Conservation (phyloP, 306 rosid genomes). For the Carpinus fangiana region DNA sequence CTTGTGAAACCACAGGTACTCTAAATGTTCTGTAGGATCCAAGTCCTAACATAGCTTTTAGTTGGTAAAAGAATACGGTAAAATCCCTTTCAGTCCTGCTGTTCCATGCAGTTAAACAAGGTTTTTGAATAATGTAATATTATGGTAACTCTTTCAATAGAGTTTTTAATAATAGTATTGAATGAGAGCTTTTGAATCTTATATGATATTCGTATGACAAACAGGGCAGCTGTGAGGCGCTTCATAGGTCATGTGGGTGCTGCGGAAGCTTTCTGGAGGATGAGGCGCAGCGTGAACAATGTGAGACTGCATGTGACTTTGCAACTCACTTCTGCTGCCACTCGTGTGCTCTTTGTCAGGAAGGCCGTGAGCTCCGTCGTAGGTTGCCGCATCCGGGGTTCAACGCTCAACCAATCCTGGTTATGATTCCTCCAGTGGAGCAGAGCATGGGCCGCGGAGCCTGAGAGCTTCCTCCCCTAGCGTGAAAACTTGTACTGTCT, state of each 20-base stretch:
- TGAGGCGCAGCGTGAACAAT: slow-evolving; percentile 71
- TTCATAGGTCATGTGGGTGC: slow-evolving; percentile 82
- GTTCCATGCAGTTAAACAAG: neutral
- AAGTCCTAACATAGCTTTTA: neutral
- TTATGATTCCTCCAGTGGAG: slow-evolving; percentile 87
- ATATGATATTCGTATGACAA: slow-evolving; percentile 12
- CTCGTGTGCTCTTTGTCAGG: slow-evolving; percentile 89
- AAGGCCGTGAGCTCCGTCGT: slow-evolving; percentile 96
- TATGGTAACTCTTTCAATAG: neutral
- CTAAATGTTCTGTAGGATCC: neutral
- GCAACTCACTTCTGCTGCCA: slow-evolving; percentile 88
- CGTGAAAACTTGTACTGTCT: slow-evolving; percentile 14
- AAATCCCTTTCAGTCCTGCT: neutral
- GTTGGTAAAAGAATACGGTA: no score
- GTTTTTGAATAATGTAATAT: neutral
- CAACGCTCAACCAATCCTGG: slow-evolving; percentile 71
- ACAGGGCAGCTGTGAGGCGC: slow-evolving; percentile 80
- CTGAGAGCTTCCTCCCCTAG: slow-evolving; percentile 29
- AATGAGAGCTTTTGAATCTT: neutral
- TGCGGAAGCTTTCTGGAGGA: slow-evolving; percentile 69
- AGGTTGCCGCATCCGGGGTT: slow-evolving; percentile 87
- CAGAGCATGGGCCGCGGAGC: slow-evolving; percentile 81
- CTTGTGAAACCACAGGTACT: neutral
- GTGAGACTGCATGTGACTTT: slow-evolving; percentile 74
- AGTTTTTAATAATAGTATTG: neutral